Evolutionary conservation across 495 filamentous ascomycete genomes (phyloP).

Genomic region (Aspergillus haitiensis): DNA sequence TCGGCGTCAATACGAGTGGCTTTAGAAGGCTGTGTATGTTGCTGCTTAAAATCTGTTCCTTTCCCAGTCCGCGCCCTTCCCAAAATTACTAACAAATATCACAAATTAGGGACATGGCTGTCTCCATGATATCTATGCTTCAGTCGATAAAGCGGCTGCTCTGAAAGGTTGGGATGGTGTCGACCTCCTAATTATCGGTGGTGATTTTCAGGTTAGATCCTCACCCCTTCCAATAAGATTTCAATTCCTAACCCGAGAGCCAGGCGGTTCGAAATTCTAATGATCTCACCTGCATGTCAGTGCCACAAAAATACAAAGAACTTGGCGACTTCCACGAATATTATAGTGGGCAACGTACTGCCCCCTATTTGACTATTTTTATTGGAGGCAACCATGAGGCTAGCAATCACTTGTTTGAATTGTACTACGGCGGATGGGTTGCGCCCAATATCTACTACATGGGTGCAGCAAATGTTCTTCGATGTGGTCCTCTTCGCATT

Average conservation of each 20-base stretch:
- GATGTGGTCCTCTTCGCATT: slow-evolving; percentile 79
- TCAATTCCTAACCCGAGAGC: slow-evolving; percentile 25
- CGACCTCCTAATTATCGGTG: slow-evolving; percentile 84
- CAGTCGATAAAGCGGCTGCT: slow-evolving; percentile 60
- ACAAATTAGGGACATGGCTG: slow-evolving; percentile 77
- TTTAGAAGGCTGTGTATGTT: slow-evolving; percentile 79
- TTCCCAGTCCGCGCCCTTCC: slow-evolving; percentile 5
- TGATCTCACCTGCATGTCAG: slow-evolving; percentile 83
- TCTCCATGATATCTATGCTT: slow-evolving; percentile 84
- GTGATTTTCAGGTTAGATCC: slow-evolving; percentile 75
- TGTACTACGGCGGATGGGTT: slow-evolving; percentile 96
- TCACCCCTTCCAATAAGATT: neutral
- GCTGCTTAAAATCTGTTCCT: neutral
- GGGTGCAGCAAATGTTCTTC: slow-evolving; percentile 84
- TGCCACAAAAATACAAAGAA: slow-evolving; percentile 77
- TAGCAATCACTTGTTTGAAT: slow-evolving; percentile 78
- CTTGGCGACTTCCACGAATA: slow-evolving; percentile 92
- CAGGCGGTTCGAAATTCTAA: slow-evolving; percentile 82
- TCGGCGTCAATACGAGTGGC: slow-evolving; percentile 50
- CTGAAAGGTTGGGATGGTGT: slow-evolving; percentile 71
- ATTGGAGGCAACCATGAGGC: slow-evolving; percentile 95
- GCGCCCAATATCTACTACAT: slow-evolving; percentile 96
- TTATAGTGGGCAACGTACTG: slow-evolving; percentile 73
- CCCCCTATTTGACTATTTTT: slow-evolving; percentile 89
- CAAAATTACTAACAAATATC: slow-evolving; percentile 19